phyloP scores from a whole-genome alignment of 169 alveolate species.

The Cryptosporidium andersoni region DNA sequence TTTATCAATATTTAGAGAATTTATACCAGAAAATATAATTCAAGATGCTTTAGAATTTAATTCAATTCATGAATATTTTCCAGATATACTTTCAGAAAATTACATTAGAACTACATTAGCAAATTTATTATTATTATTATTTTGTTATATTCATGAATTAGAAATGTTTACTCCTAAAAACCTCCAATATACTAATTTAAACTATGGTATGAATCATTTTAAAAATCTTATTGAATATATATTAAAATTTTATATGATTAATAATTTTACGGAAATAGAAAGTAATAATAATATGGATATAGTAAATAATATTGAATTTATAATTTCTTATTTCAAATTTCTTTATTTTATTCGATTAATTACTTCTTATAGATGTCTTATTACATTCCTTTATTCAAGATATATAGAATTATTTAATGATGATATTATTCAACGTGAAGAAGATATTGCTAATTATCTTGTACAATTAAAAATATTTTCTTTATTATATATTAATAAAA shows the following conservation, averaged over 20 bases:
- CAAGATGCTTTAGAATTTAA: constrained; percentile 6
- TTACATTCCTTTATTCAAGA: constrained; percentile 35
- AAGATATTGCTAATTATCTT: constrained; percentile 14
- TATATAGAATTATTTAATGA: constrained; percentile 11
- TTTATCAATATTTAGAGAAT: constrained; percentile 13
- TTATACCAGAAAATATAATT: constrained; percentile 12
- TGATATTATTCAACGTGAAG: constrained; percentile 18
- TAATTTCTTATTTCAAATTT: constrained; percentile 16
- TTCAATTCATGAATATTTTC: constrained; percentile 33
- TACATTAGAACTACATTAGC: neutral
- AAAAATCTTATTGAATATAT: neutral
- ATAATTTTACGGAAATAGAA: neutral
- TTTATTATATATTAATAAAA: constrained; percentile 24
- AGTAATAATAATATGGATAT: neutral
- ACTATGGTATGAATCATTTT: constrained; percentile 1
- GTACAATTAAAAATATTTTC: neutral
- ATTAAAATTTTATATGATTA: neutral
- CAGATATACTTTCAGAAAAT: neutral
- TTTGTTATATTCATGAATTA: constrained; percentile 53
- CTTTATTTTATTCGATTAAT: constrained; percentile 8
- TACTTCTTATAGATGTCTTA: constrained; percentile 32
- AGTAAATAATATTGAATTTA: neutral
- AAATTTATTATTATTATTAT: constrained; percentile 22
- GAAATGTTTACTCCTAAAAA: constrained; percentile 44
- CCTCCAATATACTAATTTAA: neutral